Conservation (phyloP, 306 rosid species). For the Cajanus cajan region DNA sequence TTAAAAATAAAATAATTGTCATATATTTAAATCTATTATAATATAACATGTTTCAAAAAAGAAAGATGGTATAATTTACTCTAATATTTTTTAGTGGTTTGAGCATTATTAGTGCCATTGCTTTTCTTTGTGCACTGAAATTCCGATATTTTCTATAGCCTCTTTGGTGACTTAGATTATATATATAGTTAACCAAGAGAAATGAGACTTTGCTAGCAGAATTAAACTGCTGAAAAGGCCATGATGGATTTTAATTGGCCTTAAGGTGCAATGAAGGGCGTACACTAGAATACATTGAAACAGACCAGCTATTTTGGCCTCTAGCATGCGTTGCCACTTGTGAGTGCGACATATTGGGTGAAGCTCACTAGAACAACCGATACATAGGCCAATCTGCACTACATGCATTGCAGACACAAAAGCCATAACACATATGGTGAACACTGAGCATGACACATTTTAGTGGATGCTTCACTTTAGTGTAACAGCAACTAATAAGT, state of each 20-base stretch:
- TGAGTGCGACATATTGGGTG: conserved; percentile 29
- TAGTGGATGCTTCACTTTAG: conserved; percentile 73
- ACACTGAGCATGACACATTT: conserved; percentile 32
- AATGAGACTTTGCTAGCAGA: background rate
- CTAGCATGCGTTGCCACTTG: conserved; percentile 3
- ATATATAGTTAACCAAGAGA: background rate
- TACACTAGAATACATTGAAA: background rate
- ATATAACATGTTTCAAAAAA: too few species aligned
- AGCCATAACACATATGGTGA: conserved; percentile 17
- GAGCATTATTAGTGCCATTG: background rate
- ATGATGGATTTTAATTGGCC: background rate
- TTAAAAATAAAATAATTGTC: too few species aligned
- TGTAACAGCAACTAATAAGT: conserved; percentile 40
- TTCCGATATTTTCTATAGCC: background rate
- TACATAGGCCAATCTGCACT: conserved; percentile 33
- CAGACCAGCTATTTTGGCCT: conserved; percentile 16
- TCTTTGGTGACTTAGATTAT: background rate
- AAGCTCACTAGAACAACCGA: conserved; percentile 2
- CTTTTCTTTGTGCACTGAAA: background rate
- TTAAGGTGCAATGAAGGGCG: background rate
- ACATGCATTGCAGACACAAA: conserved; percentile 3
- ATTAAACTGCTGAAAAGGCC: conserved; percentile 5
- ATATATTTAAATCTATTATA: too few species aligned
- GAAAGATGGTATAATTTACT: too few species aligned
- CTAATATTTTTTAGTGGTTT: background rate